These are phyloP conservation scores for Phanerodontia chrysosporium DNA, from an alignment of 768 basidiomycete species.

Conservation along the genomic window DNA sequence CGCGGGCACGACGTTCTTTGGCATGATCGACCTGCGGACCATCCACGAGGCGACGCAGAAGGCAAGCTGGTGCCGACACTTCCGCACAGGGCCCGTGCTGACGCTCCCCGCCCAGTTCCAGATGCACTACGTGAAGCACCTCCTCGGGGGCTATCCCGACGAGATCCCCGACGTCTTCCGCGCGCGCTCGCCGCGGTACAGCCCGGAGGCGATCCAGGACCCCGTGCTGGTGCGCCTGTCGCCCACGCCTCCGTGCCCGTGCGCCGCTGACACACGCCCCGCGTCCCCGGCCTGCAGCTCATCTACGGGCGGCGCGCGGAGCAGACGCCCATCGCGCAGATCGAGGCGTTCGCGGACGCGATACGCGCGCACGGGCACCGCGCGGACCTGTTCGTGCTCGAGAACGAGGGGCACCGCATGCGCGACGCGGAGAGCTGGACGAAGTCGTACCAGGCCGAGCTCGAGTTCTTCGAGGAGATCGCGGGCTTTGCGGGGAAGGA, in stretches of 20 bases:
- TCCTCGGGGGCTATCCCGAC: background rate
- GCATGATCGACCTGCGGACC: background rate
- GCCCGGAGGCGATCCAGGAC: background rate
- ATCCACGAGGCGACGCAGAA: background rate
- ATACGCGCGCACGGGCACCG: background rate
- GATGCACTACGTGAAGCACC: background rate
- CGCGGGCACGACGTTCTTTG: background rate
- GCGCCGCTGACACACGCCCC: background rate
- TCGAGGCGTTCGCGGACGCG: background rate
- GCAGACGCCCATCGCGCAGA: background rate
- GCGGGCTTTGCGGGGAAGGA: background rate
- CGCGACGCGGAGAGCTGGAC: background rate
- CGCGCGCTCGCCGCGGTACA: background rate
- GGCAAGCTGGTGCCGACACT: background rate
- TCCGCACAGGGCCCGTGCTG: background rate
- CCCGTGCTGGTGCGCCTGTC: background rate
- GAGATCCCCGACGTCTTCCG: background rate
- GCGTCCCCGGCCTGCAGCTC: background rate
- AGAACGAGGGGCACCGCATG: background rate
- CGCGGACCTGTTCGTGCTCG: background rate
- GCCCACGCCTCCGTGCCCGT: background rate
- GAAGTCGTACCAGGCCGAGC: background rate
- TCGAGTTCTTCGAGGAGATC: background rate
- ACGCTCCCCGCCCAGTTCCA: background rate
- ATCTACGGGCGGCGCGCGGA: background rate